Conservation (phyloP, 257 asterid species). For the Scutellaria barbata region DNA sequence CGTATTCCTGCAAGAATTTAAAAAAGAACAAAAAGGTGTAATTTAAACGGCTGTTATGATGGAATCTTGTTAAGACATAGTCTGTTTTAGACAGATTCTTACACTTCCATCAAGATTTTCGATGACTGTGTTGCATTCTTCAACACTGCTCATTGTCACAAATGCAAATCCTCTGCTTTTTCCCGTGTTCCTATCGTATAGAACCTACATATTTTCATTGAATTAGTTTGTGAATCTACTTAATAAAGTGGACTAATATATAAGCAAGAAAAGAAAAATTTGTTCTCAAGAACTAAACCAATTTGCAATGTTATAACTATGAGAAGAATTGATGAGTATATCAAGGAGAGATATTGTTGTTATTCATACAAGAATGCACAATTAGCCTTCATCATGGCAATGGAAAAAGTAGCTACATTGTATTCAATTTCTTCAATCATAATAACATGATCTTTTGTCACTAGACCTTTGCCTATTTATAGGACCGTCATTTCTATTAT, state of each 20-base stretch:
- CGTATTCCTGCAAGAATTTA: conserved; percentile 61
- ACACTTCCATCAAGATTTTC: conserved; percentile 85
- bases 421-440: too few species aligned
- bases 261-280: too few species aligned
- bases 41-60: background rate
- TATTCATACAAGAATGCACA: too few species aligned
- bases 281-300: too few species aligned
- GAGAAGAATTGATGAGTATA: too few species aligned
- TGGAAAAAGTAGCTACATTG: too few species aligned
- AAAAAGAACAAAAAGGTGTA: background rate
- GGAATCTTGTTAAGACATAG: background rate
- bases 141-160: conserved; percentile 87
- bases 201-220: conserved; percentile 57
- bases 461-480: too few species aligned
- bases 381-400: too few species aligned
- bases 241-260: background rate
- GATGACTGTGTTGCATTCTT: conserved; percentile 76
- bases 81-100: conserved; percentile 31
- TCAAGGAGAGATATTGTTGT: too few species aligned
- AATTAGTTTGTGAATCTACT: conserved; percentile 12
- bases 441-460: too few species aligned
- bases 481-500: too few species aligned
- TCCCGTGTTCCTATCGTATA: conserved; percentile 77
- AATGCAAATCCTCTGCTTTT: conserved; percentile 95
- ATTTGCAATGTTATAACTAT: too few species aligned